A percentile compares a stretch with the other conserved stretches of the same genome.
Evolutionary conservation across 2,329 filamentous ascomycete genomes (phyloP).

Genomic region (Mycogone perniciosa): DNA sequence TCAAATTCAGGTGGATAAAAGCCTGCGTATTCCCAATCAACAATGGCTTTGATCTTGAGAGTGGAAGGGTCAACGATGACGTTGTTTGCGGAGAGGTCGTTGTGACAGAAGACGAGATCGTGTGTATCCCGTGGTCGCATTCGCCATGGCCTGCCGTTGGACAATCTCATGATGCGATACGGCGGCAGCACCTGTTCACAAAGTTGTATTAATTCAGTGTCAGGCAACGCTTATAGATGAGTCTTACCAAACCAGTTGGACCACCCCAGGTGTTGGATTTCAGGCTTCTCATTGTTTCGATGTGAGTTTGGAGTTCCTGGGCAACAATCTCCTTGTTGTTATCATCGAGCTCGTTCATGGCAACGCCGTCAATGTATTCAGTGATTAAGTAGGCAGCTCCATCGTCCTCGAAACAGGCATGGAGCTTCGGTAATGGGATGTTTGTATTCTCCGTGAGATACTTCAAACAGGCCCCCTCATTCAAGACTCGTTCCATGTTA

Average conservation of each 20-base stretch:
- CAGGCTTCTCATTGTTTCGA: slow-evolving; percentile 9
- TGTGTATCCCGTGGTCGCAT: slow-evolving; percentile 11
- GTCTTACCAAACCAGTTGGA: slow-evolving; percentile 11
- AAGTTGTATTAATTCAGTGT: not conserved
- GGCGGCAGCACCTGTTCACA: slow-evolving; percentile 13
- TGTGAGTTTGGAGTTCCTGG: slow-evolving; percentile 11
- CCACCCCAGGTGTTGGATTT: slow-evolving; percentile 17
- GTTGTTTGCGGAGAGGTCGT: slow-evolving; percentile 13
- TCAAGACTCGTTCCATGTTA: slow-evolving; percentile 15
- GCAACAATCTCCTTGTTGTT: slow-evolving; percentile 11
- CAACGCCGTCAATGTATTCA: slow-evolving; percentile 15
- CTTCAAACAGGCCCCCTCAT: slow-evolving; percentile 13
- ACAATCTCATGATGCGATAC: slow-evolving; percentile 13
- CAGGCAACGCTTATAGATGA: not conserved
- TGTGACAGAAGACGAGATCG: slow-evolving; percentile 18
- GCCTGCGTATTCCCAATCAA: slow-evolving; percentile 34
- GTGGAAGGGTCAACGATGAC: slow-evolving; percentile 17
- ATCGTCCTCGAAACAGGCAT: slow-evolving; percentile 17
- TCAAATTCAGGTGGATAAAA: slow-evolving; percentile 28
- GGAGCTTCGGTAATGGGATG: slow-evolving; percentile 17
- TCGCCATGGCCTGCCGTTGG: slow-evolving; percentile 7
- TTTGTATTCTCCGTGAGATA: slow-evolving; percentile 16
- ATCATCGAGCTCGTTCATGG: slow-evolving; percentile 10
- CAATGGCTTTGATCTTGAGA: slow-evolving; percentile 26
- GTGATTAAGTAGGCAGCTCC: slow-evolving; percentile 14